Percentiles rank a stretch among this genome's conserved stretches.
phyloP scores from a whole-genome alignment of 2,329 filamentous ascomycete genomes.

The Aspergillus fijiensis region DNA sequence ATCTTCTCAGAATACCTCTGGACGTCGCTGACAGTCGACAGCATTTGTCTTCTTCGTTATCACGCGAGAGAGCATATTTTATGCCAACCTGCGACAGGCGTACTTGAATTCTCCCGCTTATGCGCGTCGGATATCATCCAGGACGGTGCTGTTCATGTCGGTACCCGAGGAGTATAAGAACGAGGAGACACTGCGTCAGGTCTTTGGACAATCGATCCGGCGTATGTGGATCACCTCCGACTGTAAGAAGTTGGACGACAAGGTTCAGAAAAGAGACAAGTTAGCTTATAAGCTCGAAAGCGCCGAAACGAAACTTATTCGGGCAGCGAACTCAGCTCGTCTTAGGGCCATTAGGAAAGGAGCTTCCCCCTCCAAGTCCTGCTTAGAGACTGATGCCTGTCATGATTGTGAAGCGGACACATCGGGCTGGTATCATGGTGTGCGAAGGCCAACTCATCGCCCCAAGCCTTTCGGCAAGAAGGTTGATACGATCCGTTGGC shows the following conservation, averaged over 20 bases:
- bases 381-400: conserved; percentile 20
- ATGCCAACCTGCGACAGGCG: conserved; percentile 85
- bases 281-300: conserved; percentile 75
- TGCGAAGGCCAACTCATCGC: conserved; percentile 70
- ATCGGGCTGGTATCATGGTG: conserved; percentile 28
- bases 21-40: conserved; percentile 16
- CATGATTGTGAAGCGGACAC: conserved; percentile 31
- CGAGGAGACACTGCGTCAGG: conserved; percentile 68
- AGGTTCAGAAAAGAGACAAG: conserved; percentile 77
- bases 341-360: conserved; percentile 55
- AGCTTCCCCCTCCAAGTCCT: conserved; percentile 9
- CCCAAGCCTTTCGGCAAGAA: conserved; percentile 73
- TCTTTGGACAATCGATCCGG: conserved; percentile 79
- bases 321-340: conserved; percentile 69
- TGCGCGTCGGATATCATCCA: conserved; percentile 78
- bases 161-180: conserved; percentile 77
- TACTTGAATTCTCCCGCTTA: conserved; percentile 84
- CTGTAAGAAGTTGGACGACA: conserved; percentile 70
- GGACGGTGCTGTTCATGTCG: conserved; percentile 83
- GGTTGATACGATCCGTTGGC: conserved; percentile 88
- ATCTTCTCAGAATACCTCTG: not conserved
- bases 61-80: conserved; percentile 83
- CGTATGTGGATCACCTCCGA: conserved; percentile 81
- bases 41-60: conserved; percentile 83
- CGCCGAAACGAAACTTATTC: conserved; percentile 84